phyloP scores from a whole-genome alignment of 1,284 basidiomycete species.

The Neolentinus lepideus region DNA sequence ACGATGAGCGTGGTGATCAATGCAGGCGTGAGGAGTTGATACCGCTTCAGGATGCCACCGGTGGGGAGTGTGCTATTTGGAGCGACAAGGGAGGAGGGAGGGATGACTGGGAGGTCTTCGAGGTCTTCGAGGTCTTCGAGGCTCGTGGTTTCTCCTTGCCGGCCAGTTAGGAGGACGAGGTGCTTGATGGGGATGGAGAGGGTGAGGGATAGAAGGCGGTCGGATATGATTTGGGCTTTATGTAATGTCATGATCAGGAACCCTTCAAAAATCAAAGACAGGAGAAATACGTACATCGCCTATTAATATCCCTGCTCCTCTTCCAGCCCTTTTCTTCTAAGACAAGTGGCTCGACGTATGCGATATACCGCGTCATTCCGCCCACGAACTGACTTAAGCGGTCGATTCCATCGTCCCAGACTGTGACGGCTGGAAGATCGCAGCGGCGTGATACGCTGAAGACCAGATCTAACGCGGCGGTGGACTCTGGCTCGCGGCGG shows the following conservation, averaged over 20 bases:
- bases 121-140: too few species aligned
- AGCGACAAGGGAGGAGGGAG: slow-evolving; percentile 12
- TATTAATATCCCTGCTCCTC: neutral
- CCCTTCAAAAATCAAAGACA: neutral
- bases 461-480: slow-evolving; percentile 27
- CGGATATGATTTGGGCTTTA: neutral
- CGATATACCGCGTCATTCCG: slow-evolving; percentile 10
- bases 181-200: slow-evolving; percentile 44
- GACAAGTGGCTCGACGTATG: slow-evolving; percentile 51
- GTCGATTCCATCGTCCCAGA: slow-evolving; percentile 23
- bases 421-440: slow-evolving; percentile 34
- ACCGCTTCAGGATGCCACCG: slow-evolving; percentile 64
- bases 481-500: slow-evolving; percentile 19
- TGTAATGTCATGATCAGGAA: neutral
- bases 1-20: slow-evolving; percentile 69
- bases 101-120: slow-evolving; percentile 28
- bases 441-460: slow-evolving; percentile 43
- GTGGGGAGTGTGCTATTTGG: slow-evolving; percentile 28
- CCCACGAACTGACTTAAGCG: slow-evolving; percentile 22
- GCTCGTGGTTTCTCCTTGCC: too few species aligned
- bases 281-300: neutral
- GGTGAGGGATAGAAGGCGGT: slow-evolving; percentile 14
- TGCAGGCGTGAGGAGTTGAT: slow-evolving; percentile 76
- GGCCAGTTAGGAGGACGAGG: slow-evolving; percentile 60
- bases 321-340: neutral